Base-by-base conservation (phyloP, 2,329 filamentous ascomycete genomes). In the Cladophialophora yegresii region DNA sequence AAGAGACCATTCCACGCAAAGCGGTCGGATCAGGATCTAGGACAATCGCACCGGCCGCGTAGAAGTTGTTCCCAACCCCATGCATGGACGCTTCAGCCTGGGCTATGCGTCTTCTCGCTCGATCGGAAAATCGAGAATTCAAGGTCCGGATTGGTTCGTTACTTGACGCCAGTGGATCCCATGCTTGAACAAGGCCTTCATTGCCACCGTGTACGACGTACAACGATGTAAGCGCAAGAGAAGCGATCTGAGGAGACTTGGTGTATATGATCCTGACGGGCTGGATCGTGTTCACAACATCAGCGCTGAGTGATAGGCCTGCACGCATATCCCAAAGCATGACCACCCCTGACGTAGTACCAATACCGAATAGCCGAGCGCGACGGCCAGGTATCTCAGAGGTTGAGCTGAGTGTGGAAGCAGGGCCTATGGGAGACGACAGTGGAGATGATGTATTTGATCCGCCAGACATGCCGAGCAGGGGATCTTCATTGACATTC, bases 201-300 rank as follows among this genome's bases (percentile, higher is more conserved):
- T 90, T 96, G 28, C 95, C 95, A 56, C 95, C 95, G 75, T 96
- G 91, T 6, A 98, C 90, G 16, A 99, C 79, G 73, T 96, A 96
- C 16, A 99, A 81, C 1, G 92, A 90, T 1, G 92, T 92, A 54
- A 96, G 76, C 5, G 89, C 95, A 16, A 99, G 77, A 66, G 88
- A 91, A 0, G 92, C 91, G 20, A 98, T 87, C 73, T 92, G 85
- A 0, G 93, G 92, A 0, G 93, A 98, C 53, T 96, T 92, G 0
- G 95, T 98, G 71, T 93, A 87, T 53, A 98, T 93, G 57, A 89
- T 82, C 30, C 92, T 87, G n/a, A 96, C 73, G 0, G 93, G 91
- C 12, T 84, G 80, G 50, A 96, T 79, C 4, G 79, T 81, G 67
- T 89, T 88, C 30, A 80, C 75, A 3, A 85, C 76, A 50, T 84